A percentile compares a stretch with the other conserved stretches of the same genome.
phyloP scores from a whole-genome alignment of 495 filamentous ascomycete genomes.

The Penicillium robsamsonii region DNA sequence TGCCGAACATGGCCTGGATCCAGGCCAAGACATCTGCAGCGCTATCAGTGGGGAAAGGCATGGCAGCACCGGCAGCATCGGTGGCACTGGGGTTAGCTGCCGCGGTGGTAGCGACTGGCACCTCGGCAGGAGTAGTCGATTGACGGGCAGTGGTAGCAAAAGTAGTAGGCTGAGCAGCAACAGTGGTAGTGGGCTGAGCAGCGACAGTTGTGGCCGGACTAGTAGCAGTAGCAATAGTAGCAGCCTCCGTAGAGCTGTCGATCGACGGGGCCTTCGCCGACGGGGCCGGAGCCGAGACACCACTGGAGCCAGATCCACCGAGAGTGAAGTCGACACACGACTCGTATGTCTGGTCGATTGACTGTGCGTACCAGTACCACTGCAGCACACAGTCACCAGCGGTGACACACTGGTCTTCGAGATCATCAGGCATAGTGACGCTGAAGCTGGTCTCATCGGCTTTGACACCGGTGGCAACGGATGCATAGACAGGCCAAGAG shows the following conservation, averaged over 20 bases:
- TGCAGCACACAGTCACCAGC: conserved; percentile 68
- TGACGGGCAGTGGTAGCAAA: conserved; percentile 9
- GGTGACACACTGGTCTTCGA: conserved; percentile 55
- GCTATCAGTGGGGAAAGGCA: conserved; percentile 7
- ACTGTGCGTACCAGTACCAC: conserved; percentile 66
- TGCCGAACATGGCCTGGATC: conserved; percentile 3
- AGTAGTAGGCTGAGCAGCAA: background rate
- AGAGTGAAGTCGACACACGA: conserved; percentile 69
- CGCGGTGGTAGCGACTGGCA: background rate
- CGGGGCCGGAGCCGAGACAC: conserved; percentile 15
- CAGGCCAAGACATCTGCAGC: background rate
- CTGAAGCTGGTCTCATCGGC: conserved; percentile 61
- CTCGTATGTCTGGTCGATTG: conserved; percentile 71
- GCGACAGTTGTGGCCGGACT: background rate
- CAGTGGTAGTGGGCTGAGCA: background rate
- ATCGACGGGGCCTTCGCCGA: conserved; percentile 2
- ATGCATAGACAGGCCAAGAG: conserved; percentile 56
- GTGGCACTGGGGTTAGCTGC: background rate
- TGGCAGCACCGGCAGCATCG: background rate
- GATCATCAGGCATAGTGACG: conserved; percentile 59
- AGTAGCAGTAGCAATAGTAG: background rate
- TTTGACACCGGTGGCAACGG: conserved; percentile 46
- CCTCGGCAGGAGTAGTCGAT: conserved; percentile 2
- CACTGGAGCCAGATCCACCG: conserved; percentile 27
- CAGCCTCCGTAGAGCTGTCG: background rate